Conservation (phyloP, 371 early-diverging fungal genomes). For the Actinomortierella wolfii region DNA sequence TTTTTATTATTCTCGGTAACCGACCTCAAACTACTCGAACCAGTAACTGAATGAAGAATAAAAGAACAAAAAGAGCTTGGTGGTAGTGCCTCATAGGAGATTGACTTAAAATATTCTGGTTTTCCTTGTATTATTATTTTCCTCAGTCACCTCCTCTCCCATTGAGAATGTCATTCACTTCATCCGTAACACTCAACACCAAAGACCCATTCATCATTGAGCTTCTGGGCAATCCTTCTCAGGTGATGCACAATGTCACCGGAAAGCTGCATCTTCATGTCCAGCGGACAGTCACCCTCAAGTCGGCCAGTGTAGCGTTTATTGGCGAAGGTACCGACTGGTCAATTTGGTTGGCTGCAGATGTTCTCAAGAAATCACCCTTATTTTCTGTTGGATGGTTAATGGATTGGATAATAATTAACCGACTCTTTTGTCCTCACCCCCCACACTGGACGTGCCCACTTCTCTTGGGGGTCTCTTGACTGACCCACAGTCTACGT, state of each 20-base stretch:
- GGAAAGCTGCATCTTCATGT: constrained; percentile 20
- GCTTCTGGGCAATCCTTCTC: constrained; percentile 26
- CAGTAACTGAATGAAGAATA: no score
- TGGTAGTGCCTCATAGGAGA: no score
- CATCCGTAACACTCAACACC: constrained; percentile 19
- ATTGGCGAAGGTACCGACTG: constrained; percentile 22
- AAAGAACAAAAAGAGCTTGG: no score
- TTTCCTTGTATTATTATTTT: no score
- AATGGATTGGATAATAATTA: no score
- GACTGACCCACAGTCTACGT: constrained; percentile 4
- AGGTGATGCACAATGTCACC: constrained; percentile 18
- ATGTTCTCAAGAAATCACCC: neutral
- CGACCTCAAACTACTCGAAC: no score
- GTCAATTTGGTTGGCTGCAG: no score
- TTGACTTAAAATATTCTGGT: no score
- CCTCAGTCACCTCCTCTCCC: neutral
- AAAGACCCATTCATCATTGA: constrained; percentile 25
- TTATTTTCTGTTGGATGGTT: neutral
- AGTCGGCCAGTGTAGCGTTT: constrained; percentile 20
- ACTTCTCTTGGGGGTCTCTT: constrained; percentile 2
- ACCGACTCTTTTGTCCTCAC: no score
- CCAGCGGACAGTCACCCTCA: constrained; percentile 24
- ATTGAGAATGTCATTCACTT: constrained; percentile 18
- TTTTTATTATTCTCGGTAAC: no score
- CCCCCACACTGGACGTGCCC: neutral